Conservation (phyloP, 2,329 filamentous ascomycete genomes). For the Aspergillus pseudoterreus region DNA sequence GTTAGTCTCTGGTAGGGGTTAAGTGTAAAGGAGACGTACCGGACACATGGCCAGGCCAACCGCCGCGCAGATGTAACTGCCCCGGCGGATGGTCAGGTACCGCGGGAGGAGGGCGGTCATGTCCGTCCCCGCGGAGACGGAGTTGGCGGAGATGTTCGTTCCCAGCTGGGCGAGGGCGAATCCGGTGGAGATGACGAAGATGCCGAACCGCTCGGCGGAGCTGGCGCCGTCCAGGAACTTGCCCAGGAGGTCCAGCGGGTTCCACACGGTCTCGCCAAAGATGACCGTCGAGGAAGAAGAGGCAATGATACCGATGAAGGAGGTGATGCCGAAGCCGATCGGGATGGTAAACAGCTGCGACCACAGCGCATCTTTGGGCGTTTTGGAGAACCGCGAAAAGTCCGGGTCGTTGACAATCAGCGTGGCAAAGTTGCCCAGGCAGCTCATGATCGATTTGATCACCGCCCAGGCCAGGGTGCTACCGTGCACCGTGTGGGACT, state of each 20-base stretch:
- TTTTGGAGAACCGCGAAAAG: conserved; percentile 77
- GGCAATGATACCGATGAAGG: conserved; percentile 79
- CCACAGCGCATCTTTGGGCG: conserved; percentile 72
- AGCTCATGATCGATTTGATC: conserved; percentile 80
- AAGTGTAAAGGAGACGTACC: conserved; percentile 32
- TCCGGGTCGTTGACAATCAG: conserved; percentile 78
- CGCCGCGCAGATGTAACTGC: conserved; percentile 77
- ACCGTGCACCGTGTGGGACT: conserved; percentile 61
- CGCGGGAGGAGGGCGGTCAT: conserved; percentile 76
- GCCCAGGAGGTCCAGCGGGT: conserved; percentile 65
- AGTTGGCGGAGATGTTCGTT: conserved; percentile 85
- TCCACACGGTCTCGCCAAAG: conserved; percentile 66
- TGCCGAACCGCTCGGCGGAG: conserved; percentile 66
- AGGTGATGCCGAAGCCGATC: conserved; percentile 69
- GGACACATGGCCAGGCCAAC: conserved; percentile 84
- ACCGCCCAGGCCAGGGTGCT: conserved; percentile 75
- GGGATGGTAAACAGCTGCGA: conserved; percentile 76
- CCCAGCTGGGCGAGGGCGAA: conserved; percentile 78
- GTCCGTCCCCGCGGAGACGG: conserved; percentile 76
- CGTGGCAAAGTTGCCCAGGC: conserved; percentile 86
- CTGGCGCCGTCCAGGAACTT: conserved; percentile 66
- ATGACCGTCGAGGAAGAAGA: conserved; percentile 65
- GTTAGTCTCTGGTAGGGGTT: too few relatives aligned
- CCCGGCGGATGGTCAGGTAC: conserved; percentile 79
- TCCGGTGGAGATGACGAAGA: conserved; percentile 67